Evolutionary conservation across 1,284 basidiomycete genomes (phyloP), one percentile per base, ranked within the genome.

Genomic region (Tilletia horrida): DNA sequence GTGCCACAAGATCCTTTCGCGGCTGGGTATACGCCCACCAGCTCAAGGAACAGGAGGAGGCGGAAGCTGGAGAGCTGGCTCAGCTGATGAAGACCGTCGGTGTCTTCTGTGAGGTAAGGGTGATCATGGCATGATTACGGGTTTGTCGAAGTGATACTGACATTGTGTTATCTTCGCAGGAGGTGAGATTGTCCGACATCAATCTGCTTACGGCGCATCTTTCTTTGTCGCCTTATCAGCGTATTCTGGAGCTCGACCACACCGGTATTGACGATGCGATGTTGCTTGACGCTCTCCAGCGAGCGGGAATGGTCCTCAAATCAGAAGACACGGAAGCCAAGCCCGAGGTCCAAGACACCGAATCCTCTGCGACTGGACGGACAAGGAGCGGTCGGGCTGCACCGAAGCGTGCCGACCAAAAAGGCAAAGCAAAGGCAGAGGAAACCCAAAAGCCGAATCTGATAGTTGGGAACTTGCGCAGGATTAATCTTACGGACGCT

Each of bases 21-120:
- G 55, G 55, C 29, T 40, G 29, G 31, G 27, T 3, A 3, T 59
- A 16, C n/a, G 16, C 27, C 13, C 29, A 31, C 18, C 27, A 31
- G 16, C 14, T 59, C 27, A 8, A 13, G 31, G 55, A 59, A 21
- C 25, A 59, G 6, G 55, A 59, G 35, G 55, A 59, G 31, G 27
- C 27, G 2, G 25, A 59, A 35, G 55, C 55, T 35, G 31, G 29
- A 11, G 55, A 59, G 16, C 21, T 59, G 55, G 55, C 55, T 3
- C 11, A 40, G 16, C 16, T 59, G 29, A 59, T 59, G 55, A 25
- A 59, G 25, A 59, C 27, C 55, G 31, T 59, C 27, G 55, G 27
- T 21, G 55, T 59, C 27, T 59, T 35, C 25, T 55, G 50, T 25
- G 50, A 55, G 25, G 50, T 55, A 21, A 55, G 50, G 3, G 45